Percentiles rank a stretch among this genome's conserved stretches.
Conservation (phyloP, 1,139 yeast species). For the Meyerozyma sp. region DNA sequence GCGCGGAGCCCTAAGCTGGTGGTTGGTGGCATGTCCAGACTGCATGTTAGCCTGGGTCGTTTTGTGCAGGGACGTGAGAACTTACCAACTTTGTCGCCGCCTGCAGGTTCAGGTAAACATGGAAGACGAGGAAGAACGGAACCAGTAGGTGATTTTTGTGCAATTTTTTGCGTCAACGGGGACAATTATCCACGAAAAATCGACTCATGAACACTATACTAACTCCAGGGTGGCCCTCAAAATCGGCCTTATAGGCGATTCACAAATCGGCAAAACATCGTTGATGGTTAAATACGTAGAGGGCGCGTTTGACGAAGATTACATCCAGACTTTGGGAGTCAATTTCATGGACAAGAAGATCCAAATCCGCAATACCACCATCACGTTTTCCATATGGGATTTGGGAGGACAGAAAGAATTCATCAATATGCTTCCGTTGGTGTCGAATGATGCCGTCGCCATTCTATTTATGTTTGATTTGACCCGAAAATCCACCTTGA, state of each 20-base stretch:
- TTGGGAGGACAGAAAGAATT: constrained; percentile 96
- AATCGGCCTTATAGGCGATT: constrained; percentile 93
- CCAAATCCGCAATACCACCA: constrained; percentile 80
- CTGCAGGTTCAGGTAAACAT: not conserved
- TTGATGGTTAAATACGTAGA: constrained; percentile 96
- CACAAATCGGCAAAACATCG: constrained; percentile 97
- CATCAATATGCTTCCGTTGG: constrained; percentile 92
- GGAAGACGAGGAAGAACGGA: constrained; percentile 23
- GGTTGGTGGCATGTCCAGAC: no score
- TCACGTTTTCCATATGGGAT: constrained; percentile 93
- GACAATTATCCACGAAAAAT: no score
- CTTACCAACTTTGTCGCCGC: not conserved
- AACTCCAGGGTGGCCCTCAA: constrained; percentile 64
- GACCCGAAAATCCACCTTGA: constrained; percentile 79
- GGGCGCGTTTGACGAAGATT: constrained; percentile 86
- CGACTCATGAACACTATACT: constrained; percentile 2
- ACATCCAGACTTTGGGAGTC: constrained; percentile 91
- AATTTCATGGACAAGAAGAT: constrained; percentile 92
- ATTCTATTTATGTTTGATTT: constrained; percentile 89
- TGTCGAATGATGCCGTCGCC: constrained; percentile 91
- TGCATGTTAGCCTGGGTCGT: not conserved
- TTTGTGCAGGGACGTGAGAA: not conserved
- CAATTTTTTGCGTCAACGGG: not conserved
- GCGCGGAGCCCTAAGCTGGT: not conserved
- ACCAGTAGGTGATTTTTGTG: constrained; percentile 28